Evolutionary conservation across 306 rosid species (phyloP).

Genomic region (Cicer bijugum): DNA sequence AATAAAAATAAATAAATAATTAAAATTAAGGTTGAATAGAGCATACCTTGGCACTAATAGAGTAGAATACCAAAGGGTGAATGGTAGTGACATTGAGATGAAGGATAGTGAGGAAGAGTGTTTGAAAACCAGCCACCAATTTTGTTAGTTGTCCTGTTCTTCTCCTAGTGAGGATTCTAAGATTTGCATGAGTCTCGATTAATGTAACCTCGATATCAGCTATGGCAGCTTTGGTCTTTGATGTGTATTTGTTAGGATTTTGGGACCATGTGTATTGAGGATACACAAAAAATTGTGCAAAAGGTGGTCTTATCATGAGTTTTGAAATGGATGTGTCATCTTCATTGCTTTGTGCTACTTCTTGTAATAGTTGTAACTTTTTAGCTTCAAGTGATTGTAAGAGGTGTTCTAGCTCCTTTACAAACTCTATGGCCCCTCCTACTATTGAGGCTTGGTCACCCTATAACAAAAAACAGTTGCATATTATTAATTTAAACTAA

Average conservation of each 20-base stretch:
- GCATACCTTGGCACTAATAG: constrained; percentile 82
- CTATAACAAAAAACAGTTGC: constrained; percentile 43
- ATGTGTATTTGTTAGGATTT: constrained; percentile 61
- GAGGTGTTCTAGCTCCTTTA: constrained; percentile 80
- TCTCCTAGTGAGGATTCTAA: constrained; percentile 66
- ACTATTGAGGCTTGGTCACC: constrained; percentile 98
- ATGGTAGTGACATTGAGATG: constrained; percentile 83
- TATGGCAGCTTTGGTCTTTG: constrained; percentile 63
- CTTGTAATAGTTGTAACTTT: constrained; percentile 64
- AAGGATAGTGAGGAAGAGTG: constrained; percentile 69
- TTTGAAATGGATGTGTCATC: constrained; percentile 41
- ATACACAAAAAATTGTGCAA: constrained; percentile 62
- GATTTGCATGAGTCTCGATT: constrained; percentile 89
- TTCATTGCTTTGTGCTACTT: constrained; percentile 44
- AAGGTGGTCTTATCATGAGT: constrained; percentile 49
- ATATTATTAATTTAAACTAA: not conserved
- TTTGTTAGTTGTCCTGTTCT: constrained; percentile 62
- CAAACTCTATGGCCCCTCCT: constrained; percentile 94
- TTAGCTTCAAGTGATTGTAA: constrained; percentile 76
- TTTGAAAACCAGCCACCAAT: constrained; percentile 71
- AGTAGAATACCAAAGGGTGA: constrained; percentile 73
- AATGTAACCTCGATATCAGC: constrained; percentile 93
- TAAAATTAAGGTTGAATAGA: not conserved
- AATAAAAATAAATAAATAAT: too few relatives aligned
- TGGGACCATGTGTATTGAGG: constrained; percentile 75